These are phyloP conservation scores for Ascochyta fabae DNA, from an alignment of 2,329 filamentous ascomycete species.

Conservation along the genomic window DNA sequence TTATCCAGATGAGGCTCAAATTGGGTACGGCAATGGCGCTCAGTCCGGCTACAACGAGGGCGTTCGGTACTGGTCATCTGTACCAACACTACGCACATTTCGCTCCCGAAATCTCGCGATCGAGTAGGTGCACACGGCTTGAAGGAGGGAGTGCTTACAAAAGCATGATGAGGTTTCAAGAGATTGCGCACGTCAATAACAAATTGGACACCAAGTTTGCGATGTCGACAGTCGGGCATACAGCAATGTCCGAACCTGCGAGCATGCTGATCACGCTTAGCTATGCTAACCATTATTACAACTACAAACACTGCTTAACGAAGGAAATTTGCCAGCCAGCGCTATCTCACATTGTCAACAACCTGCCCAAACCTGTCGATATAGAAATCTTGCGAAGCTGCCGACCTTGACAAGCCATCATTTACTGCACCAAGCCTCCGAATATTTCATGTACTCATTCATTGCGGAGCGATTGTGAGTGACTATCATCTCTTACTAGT, in stretches of 20 bases:
- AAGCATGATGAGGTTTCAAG: neutral
- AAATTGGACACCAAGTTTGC: neutral
- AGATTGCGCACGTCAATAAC: neutral
- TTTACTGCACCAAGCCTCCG: neutral
- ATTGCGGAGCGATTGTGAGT: neutral
- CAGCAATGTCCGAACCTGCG: no score
- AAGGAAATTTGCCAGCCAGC: neutral
- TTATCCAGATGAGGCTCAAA: neutral
- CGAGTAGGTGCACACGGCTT: no score
- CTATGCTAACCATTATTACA: neutral
- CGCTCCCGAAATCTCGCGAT: no score
- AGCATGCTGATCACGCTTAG: neutral
- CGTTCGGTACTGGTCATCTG: neutral
- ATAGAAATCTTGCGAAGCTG: neutral
- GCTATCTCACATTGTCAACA: neutral
- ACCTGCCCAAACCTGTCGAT: neutral
- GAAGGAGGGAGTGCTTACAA: neutral
- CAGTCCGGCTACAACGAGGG: neutral
- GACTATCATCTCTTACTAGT: neutral
- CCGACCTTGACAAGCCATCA: neutral
- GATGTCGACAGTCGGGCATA: neutral
- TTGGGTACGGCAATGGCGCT: neutral
- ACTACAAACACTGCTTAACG: neutral
- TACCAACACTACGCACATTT: neutral
- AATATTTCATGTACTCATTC: neutral